Evolutionary conservation across 768 basidiomycete genomes (phyloP).

Genomic region (Pleurotus sapidus): DNA sequence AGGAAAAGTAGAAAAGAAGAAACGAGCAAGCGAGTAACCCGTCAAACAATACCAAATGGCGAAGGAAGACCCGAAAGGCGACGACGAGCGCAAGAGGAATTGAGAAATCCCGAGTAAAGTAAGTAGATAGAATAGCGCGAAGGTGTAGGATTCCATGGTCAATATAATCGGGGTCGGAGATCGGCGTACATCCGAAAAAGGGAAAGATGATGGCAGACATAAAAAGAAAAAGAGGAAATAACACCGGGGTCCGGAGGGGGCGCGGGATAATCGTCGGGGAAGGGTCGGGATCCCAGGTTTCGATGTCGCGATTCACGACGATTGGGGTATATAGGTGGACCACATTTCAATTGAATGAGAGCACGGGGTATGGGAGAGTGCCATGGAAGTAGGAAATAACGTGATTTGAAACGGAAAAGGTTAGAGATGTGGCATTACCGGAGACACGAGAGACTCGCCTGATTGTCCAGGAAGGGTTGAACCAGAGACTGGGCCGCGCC

Average conservation of each 20-base stretch:
- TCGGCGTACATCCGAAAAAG: constrained; percentile 2
- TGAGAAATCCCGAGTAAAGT: neutral
- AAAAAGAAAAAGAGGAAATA: neutral
- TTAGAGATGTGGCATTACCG: constrained; percentile 11
- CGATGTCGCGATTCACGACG: neutral
- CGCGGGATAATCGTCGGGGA: constrained; percentile 10
- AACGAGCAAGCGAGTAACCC: constrained; percentile 37
- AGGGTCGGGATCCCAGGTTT: constrained; percentile 5
- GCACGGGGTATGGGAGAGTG: neutral
- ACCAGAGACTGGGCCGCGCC: constrained; percentile 93
- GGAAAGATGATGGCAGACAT: neutral
- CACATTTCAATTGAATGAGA: neutral
- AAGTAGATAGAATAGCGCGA: too few relatives aligned
- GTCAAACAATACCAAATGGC: constrained; percentile 25
- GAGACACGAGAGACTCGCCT: constrained; percentile 46
- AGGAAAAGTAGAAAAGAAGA: constrained; percentile 15
- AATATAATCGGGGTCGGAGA: neutral
- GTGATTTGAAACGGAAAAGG: neutral
- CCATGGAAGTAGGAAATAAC: neutral
- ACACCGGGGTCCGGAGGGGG: neutral
- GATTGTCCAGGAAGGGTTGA: constrained; percentile 98
- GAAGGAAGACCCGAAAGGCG: constrained; percentile 11
- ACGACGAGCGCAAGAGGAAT: constrained; percentile 4
- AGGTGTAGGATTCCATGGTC: too few relatives aligned
- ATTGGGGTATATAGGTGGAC: neutral